These are phyloP conservation scores for Plasmodium knowlesi DNA, from an alignment of 169 alveolate genomes.

Conservation along the genomic window DNA sequence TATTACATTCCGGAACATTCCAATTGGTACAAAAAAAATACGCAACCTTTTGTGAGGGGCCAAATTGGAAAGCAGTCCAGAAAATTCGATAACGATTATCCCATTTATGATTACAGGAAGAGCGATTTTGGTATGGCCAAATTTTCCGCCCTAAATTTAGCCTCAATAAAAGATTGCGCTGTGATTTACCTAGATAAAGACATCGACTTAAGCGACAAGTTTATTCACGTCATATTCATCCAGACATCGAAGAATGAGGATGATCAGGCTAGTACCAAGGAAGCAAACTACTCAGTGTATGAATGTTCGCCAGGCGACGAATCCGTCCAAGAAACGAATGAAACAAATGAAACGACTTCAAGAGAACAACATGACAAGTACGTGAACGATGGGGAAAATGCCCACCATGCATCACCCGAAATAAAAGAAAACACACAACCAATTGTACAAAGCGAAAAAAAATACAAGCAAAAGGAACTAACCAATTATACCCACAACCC, in stretches of 20 bases:
- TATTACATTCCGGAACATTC: constrained; percentile 80
- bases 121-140: constrained; percentile 85
- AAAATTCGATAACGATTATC: constrained; percentile 79
- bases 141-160: constrained; percentile 80
- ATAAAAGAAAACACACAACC: not conserved
- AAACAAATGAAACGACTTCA: not conserved
- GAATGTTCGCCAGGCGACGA: constrained; percentile 11
- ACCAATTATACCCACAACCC: constrained; percentile 37
- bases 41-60: constrained; percentile 80
- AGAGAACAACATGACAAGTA: not conserved
- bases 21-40: constrained; percentile 76
- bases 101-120: constrained; percentile 82
- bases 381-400: not conserved
- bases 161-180: constrained; percentile 81
- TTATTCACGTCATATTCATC: constrained; percentile 33
- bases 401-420: not conserved
- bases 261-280: not conserved
- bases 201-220: constrained; percentile 42
- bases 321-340: not conserved
- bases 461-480: constrained; percentile 15
- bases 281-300: constrained; percentile 13
- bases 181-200: constrained; percentile 72
- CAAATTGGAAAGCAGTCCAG: constrained; percentile 81
- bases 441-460: constrained; percentile 6
- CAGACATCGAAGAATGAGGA: constrained; percentile 68